Evolutionary conservation across 2,329 filamentous ascomycete genomes (phyloP), one percentile per base, ranked within the genome.

Genomic region (Sporothrix inflata): DNA sequence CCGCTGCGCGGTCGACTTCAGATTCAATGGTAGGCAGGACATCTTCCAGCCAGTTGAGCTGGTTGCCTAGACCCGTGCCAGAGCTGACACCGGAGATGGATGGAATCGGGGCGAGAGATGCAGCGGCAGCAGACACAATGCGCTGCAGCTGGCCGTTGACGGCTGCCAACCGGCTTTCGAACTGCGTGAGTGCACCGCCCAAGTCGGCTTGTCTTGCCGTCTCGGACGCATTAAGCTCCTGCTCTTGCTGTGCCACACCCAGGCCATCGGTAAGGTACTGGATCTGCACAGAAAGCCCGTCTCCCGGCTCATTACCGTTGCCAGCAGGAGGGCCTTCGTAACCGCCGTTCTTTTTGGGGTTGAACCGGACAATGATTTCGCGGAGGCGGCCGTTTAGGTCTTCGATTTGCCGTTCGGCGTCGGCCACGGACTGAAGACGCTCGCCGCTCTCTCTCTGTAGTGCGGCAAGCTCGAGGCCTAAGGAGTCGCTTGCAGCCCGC

Each of bases 181-280:
- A 81, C 71, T 85, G 83, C n/a, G 79, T 77, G 16, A 82, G 11
- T 8, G 75, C 76, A 4, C 77, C 76, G 6, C 75, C 76, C 24
- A 73, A 61, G 47, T 78, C 77, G 8, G 75, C 75, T 24, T 77
- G 78, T 53, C 75, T 73, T 11, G 69, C 67, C 12, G n/a, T 42
- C 5, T 60, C 60, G 8, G 77, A 72, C 30, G 73, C 73, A 34
- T 69, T 4, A 72, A 66, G 2, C 67, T 84, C 82, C 76, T 90
- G 87, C 75, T 89, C 88, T 19, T 87, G 84, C 49, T 85, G 84
- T 12, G 94, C 86, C 9, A 86, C 85, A 40, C 85, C 82, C 42
- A 96, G 81, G 1, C 89, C 88, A 76, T 87, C 87, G 73, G 92
- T 89, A 3, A 97, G 84, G 77, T 94, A 94, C 53, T 91, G 88